phyloP scores from a whole-genome alignment of 148 eudicot species.

The Gaultheria prostrata region DNA sequence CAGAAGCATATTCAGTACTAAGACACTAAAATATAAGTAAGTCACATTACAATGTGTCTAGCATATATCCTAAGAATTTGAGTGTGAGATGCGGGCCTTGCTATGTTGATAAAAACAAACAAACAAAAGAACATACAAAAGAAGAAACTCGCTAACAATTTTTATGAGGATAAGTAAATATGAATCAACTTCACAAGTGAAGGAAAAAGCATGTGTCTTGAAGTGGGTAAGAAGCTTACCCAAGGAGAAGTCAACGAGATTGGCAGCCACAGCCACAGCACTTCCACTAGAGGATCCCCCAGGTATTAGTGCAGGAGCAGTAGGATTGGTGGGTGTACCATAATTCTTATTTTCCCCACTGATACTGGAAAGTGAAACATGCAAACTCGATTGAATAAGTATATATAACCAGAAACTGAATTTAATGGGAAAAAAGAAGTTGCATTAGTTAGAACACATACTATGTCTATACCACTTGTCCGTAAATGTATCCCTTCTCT shows the following conservation, averaged over 20 bases:
- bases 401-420: not conserved
- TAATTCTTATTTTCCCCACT: conserved; percentile 89
- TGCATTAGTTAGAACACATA: not conserved
- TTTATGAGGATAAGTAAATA: conserved; percentile 5
- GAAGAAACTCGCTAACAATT: not conserved
- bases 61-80: not conserved
- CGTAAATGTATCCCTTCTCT: not conserved
- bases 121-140: not conserved
- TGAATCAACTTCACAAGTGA: not conserved
- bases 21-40: not conserved
- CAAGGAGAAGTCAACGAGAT: conserved; percentile 81
- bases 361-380: conserved; percentile 49
- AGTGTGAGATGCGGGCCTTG: not conserved
- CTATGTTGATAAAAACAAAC: not conserved
- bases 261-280: conserved; percentile 90
- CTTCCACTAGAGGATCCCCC: conserved; percentile 97
- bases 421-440: not conserved
- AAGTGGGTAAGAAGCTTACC: conserved; percentile 43
- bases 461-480: not conserved
- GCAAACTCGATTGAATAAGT: conserved; percentile 9
- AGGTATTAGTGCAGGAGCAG: conserved; percentile 57
- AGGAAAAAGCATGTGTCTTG: not conserved
- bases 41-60: not conserved
- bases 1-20: not conserved
- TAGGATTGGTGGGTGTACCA: conserved; percentile 85